Percentiles rank a stretch among this genome's conserved stretches.
These are phyloP conservation scores for Hypoxylon sp. DNA, from an alignment of 2,329 filamentous ascomycete genomes.

Conservation along the genomic window DNA sequence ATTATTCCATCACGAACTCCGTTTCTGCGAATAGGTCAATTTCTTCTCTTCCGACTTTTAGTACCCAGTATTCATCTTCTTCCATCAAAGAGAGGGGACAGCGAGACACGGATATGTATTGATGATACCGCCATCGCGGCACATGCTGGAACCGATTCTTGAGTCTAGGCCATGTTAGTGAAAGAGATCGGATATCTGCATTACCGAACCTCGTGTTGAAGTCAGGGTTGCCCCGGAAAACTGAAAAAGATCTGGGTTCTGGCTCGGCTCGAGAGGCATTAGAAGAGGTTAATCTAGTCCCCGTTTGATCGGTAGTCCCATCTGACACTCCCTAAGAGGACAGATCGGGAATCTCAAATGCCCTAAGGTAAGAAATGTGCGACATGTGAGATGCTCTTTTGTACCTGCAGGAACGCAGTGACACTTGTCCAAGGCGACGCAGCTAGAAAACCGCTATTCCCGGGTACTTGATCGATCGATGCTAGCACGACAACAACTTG, in stretches of 20 bases:
- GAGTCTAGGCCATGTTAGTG: neutral
- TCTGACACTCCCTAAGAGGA: slow-evolving; percentile 2
- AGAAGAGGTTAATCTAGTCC: slow-evolving; percentile 23
- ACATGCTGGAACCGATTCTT: slow-evolving; percentile 7
- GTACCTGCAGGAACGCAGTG: slow-evolving; percentile 29
- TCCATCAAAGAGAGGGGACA: neutral
- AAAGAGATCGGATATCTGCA: slow-evolving; percentile 12
- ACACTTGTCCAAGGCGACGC: slow-evolving; percentile 3
- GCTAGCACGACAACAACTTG: neutral
- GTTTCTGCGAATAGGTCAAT: neutral
- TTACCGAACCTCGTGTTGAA: slow-evolving; percentile 15
- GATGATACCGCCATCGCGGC: slow-evolving; percentile 12
- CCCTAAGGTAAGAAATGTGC: slow-evolving; percentile 2
- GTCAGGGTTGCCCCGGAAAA: neutral
- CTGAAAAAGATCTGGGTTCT: slow-evolving; percentile 13
- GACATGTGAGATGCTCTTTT: slow-evolving; percentile 4
- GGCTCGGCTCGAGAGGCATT: slow-evolving; percentile 11
- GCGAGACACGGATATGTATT: neutral
- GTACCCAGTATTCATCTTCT: no score
- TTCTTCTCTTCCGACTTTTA: neutral
- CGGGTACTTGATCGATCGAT: neutral
- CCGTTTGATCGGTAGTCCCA: slow-evolving; percentile 10
- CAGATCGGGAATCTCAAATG: slow-evolving; percentile 8
- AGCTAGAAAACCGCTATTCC: slow-evolving; percentile 11
- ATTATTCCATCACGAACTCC: neutral